Conservation (phyloP, 2,329 filamentous ascomycete genomes). For the Amesomyces nigricolor region DNA sequence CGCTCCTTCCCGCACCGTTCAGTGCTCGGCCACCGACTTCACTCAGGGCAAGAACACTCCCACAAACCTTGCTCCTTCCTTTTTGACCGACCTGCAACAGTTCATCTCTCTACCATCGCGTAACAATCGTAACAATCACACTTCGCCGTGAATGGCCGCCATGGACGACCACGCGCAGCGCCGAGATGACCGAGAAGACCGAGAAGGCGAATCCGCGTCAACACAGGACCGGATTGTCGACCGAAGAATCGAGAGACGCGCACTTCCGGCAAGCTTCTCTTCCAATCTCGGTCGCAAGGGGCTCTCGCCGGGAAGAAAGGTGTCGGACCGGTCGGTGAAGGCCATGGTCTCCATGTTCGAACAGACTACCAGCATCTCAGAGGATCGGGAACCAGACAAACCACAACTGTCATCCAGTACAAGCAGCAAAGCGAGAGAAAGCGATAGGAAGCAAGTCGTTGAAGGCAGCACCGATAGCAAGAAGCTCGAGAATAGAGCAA, state of each 20-base stretch:
- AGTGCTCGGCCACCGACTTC: too few relatives aligned
- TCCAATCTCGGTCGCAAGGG: conserved; percentile 26
- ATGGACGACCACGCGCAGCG: background rate
- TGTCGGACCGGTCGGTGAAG: conserved; percentile 7
- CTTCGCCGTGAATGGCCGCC: background rate
- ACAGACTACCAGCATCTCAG: background rate
- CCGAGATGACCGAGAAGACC: background rate
- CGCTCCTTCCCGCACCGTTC: too few relatives aligned
- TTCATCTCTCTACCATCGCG: too few relatives aligned
- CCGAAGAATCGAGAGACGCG: conserved; percentile 23
- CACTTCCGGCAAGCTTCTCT: conserved; percentile 28
- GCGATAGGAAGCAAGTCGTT: background rate
- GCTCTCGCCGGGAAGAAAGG: background rate
- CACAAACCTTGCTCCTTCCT: too few relatives aligned
- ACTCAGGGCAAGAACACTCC: too few relatives aligned
- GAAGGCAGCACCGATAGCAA: background rate
- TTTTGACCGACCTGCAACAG: too few relatives aligned
- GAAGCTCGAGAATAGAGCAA: background rate
- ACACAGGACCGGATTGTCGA: conserved; percentile 19
- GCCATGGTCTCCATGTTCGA: conserved; percentile 14
- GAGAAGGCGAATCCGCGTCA: background rate
- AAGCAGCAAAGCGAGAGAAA: background rate
- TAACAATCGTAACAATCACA: too few relatives aligned
- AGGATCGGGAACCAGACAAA: background rate
- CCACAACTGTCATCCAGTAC: background rate